These are phyloP conservation scores for Ramichloridium luteum DNA, from an alignment of 2,329 filamentous ascomycete genomes.

Conservation along the genomic window DNA sequence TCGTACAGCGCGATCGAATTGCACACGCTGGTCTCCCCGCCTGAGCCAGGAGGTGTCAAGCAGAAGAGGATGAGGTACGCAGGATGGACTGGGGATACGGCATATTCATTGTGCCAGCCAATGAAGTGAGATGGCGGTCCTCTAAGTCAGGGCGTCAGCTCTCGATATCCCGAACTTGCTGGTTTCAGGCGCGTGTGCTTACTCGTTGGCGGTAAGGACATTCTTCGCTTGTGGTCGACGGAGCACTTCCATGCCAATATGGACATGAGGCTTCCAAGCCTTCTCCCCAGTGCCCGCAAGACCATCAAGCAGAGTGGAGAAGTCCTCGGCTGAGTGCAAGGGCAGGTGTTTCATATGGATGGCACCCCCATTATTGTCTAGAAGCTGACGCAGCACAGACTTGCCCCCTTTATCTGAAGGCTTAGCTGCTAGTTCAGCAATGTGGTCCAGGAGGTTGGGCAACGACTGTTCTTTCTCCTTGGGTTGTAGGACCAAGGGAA, in stretches of 20 bases:
- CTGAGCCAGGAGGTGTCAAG: background rate
- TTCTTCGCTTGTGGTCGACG: background rate
- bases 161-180: too few species aligned
- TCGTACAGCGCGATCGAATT: background rate
- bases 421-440: background rate
- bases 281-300: background rate
- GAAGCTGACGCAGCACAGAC: background rate
- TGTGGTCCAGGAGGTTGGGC: background rate
- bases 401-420: background rate
- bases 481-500: background rate
- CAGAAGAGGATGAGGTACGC: background rate
- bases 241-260: background rate
- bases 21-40: background rate
- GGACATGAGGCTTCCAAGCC: background rate
- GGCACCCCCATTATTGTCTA: background rate
- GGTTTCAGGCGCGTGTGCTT: too few species aligned
- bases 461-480: background rate
- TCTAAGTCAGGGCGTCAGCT: too few species aligned
- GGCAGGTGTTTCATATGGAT: background rate
- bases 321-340: background rate
- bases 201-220: slow-evolving; percentile 1
- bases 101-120: slow-evolving; percentile 1
- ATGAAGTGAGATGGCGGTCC: background rate
- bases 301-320: background rate
- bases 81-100: background rate